Evolutionary conservation across 768 basidiomycete genomes (phyloP).

Genomic region (Xerocomellus amylosporus): DNA sequence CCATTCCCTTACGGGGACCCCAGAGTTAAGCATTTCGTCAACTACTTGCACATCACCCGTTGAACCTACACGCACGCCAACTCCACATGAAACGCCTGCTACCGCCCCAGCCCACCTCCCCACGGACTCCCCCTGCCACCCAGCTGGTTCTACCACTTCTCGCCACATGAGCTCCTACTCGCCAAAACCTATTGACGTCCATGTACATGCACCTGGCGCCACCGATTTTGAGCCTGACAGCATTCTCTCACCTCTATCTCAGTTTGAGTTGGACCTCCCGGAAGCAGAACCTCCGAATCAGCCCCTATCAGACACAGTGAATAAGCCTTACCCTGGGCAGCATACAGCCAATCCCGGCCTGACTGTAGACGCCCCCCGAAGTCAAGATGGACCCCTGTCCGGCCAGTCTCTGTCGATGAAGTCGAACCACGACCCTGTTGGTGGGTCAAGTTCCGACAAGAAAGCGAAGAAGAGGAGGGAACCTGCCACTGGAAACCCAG

Average conservation of each 20-base stretch:
- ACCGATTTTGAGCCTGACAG: not conserved
- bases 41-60: constrained; percentile 10
- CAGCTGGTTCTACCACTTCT: not conserved
- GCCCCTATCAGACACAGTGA: constrained; percentile 24
- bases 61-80: constrained; percentile 3
- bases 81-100: not conserved
- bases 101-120: not conserved
- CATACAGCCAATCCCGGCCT: not conserved
- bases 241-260: constrained; percentile 21
- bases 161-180: not conserved
- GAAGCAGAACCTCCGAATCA: constrained; percentile 20
- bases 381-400: not conserved
- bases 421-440: not conserved
- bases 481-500: not conserved
- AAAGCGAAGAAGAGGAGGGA: constrained; percentile 12
- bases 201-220: not conserved
- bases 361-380: not conserved
- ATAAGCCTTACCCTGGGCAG: constrained; percentile 14
- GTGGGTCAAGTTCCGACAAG: not conserved
- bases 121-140: not conserved
- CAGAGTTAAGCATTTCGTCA: constrained; percentile 14
- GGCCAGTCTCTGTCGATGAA: constrained; percentile 1
- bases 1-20: constrained; percentile 2
- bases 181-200: not conserved
- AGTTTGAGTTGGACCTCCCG: constrained; percentile 23